Conservation (phyloP, 768 basidiomycete genomes). For the Mycena kentingensis region DNA sequence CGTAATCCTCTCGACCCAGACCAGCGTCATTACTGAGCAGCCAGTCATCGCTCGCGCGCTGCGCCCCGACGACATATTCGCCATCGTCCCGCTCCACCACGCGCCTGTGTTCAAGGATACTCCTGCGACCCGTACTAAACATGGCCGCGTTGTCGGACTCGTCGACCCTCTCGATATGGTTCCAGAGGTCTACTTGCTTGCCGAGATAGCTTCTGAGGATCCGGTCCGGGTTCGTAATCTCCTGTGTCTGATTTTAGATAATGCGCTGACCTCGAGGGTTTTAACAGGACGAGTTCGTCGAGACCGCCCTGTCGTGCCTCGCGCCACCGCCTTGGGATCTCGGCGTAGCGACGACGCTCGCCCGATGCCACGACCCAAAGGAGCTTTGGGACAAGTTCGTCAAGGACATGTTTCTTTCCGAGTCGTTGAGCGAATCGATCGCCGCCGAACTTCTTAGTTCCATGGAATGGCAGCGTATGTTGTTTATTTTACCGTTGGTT, state of each 20-base stretch:
- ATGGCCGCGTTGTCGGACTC: constrained; percentile 47
- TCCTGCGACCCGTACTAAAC: constrained; percentile 25
- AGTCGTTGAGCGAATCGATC: constrained; percentile 36
- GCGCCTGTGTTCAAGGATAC: constrained; percentile 43
- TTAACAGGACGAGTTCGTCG: constrained; percentile 29
- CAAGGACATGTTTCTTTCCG: constrained; percentile 35
- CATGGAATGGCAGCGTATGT: constrained; percentile 46
- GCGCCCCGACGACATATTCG: constrained; percentile 45
- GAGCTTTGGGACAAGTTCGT: constrained; percentile 47
- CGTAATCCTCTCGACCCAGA: constrained; percentile 41
- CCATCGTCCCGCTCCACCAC: constrained; percentile 48
- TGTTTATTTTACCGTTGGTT: background rate
- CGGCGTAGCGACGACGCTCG: constrained; percentile 28
- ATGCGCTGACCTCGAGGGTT: background rate
- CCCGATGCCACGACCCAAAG: constrained; percentile 35
- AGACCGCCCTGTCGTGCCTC: constrained; percentile 35
- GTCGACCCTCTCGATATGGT: constrained; percentile 63
- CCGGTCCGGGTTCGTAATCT: constrained; percentile 17
- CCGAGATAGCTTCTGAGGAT: constrained; percentile 12
- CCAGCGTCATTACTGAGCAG: constrained; percentile 37
- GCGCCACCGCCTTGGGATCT: constrained; percentile 42
- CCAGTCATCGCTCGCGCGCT: constrained; percentile 36
- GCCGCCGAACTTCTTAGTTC: constrained; percentile 47
- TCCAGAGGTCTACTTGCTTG: constrained; percentile 42
- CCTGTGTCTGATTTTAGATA: background rate